Percentiles rank a stretch among this genome's conserved stretches.
phyloP scores from a whole-genome alignment of 176 grass and related monocot genomes.

The Canna indica region DNA sequence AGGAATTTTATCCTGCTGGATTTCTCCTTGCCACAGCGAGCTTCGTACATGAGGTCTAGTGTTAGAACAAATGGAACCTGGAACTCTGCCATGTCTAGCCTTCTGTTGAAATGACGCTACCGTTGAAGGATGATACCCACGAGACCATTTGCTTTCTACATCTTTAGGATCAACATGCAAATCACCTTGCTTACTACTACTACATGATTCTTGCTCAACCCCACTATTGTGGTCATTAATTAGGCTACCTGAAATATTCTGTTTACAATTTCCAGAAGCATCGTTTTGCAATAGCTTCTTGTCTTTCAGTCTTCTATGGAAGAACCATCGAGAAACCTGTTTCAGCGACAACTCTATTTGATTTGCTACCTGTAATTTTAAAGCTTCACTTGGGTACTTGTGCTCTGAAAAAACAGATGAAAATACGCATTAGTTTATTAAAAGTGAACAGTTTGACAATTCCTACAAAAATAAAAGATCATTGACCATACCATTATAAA shows the following conservation, averaged over 20 bases:
- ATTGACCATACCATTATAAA: slow-evolving; percentile 7
- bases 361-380: slow-evolving; percentile 12
- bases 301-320: slow-evolving; percentile 14
- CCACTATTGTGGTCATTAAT: slow-evolving; percentile 1
- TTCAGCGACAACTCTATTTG: slow-evolving; percentile 19
- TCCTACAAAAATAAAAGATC: neutral
- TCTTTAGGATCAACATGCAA: slow-evolving; percentile 14
- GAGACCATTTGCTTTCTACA: slow-evolving; percentile 14
- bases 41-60: neutral
- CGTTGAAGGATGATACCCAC: slow-evolving; percentile 1
- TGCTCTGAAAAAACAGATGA: slow-evolving; percentile 6
- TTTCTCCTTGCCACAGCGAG: neutral
- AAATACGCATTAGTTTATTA: neutral
- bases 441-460: neutral
- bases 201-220: slow-evolving; percentile 17
- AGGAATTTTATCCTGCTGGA: neutral
- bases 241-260: slow-evolving; percentile 1
- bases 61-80: neutral
- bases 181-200: slow-evolving; percentile 13
- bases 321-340: slow-evolving; percentile 19
- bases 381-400: slow-evolving; percentile 14
- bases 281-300: slow-evolving; percentile 12
- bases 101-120: neutral
- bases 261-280: slow-evolving; percentile 1
- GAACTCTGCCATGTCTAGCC: neutral